Percentiles rank a stretch among this genome's conserved stretches.
Evolutionary conservation across 2,329 filamentous ascomycete genomes (phyloP).

Genomic region (Ceratocystis ficicola): DNA sequence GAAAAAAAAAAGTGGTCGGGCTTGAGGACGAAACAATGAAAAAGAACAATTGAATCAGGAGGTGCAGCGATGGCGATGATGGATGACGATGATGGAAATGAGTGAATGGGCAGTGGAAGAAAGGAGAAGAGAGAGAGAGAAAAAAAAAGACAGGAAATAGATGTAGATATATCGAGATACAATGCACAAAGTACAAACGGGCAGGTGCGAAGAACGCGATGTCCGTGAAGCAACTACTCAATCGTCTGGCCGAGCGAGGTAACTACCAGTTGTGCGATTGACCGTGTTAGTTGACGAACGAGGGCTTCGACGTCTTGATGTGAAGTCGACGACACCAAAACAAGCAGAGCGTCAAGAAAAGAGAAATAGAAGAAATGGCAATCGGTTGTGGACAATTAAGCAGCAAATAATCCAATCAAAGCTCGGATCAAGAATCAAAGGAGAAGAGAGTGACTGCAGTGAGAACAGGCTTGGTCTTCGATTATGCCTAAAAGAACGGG

Average conservation of each 20-base stretch:
- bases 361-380: neutral
- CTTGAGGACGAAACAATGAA: neutral
- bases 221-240: neutral
- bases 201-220: neutral
- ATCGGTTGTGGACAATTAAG: neutral
- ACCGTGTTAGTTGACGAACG: neutral
- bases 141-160: neutral
- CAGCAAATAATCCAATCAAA: neutral
- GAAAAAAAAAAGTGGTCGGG: neutral
- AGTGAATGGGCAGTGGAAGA: neutral
- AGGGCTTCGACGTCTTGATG: neutral
- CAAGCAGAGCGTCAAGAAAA: neutral
- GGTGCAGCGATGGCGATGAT: constrained; percentile 1
- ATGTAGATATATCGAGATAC: neutral
- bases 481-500: neutral
- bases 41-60: neutral
- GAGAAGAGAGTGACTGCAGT: neutral
- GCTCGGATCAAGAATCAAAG: neutral
- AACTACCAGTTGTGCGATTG: neutral
- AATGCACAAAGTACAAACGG: neutral
- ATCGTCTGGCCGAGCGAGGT: neutral
- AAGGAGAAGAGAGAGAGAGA: neutral
- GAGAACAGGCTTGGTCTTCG: neutral
- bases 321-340: neutral
- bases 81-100: neutral